Conservation (phyloP, 495 filamentous ascomycete species). For the Glutinoglossum americanum region DNA sequence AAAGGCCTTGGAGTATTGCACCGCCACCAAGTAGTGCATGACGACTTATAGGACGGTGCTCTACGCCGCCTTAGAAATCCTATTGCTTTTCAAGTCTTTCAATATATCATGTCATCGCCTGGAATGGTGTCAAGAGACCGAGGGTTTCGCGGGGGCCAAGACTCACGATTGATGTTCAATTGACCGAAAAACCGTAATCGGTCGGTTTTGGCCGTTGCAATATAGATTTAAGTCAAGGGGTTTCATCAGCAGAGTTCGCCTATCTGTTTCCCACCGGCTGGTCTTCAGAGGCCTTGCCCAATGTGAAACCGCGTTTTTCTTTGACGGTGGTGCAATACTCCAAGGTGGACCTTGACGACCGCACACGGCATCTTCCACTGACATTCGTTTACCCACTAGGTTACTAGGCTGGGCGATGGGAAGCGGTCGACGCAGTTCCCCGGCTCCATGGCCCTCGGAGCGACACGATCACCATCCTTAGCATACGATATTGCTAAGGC, state of each 20-base stretch:
- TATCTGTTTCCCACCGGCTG: not conserved
- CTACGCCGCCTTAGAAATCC: not conserved
- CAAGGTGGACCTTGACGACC: not conserved
- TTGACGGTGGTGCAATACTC: not conserved
- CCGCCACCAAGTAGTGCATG: not conserved
- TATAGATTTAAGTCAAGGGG: not conserved
- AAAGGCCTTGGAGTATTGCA: not conserved
- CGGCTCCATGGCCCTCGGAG: constrained; percentile 16
- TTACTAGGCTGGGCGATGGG: constrained; percentile 15
- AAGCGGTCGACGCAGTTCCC: constrained; percentile 16
- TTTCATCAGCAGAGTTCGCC: not conserved
- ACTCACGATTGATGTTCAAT: not conserved
- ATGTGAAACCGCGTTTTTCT: constrained; percentile 2
- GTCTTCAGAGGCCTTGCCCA: not conserved
- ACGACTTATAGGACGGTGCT: not conserved
- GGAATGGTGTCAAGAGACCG: not conserved
- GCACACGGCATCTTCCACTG: not conserved
- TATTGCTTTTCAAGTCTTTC: not conserved
- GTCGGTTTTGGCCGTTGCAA: not conserved
- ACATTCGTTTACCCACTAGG: constrained; percentile 12
- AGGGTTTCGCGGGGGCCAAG: not conserved
- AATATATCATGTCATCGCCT: not conserved
- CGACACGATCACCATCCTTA: constrained; percentile 15
- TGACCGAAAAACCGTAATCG: not conserved
- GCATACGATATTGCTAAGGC: constrained; percentile 17